A percentile compares a stretch with the other conserved stretches of the same genome.
phyloP scores from a whole-genome alignment of 2,329 filamentous ascomycete species.

The Apiospora marii region DNA sequence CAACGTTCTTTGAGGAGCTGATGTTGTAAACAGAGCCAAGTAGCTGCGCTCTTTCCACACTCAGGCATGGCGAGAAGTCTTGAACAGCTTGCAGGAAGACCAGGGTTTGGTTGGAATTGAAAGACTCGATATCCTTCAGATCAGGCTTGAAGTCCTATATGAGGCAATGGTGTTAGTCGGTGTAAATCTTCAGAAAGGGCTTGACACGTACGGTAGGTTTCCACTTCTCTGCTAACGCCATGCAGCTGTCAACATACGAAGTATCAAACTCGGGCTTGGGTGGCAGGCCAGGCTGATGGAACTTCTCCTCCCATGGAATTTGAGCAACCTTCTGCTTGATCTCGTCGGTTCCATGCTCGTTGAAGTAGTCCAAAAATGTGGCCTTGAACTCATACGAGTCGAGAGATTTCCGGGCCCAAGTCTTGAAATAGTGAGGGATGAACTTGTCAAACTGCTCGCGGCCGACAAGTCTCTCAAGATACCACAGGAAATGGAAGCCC shows the following conservation, averaged over 20 bases:
- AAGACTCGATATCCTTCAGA: slow-evolving; percentile 72
- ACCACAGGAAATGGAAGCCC: slow-evolving; percentile 92
- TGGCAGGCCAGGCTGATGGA: slow-evolving; percentile 88
- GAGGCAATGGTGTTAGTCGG: background rate
- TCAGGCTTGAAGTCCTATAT: slow-evolving; percentile 67
- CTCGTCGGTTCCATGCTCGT: slow-evolving; percentile 66
- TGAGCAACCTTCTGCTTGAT: slow-evolving; percentile 70
- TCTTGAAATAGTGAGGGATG: slow-evolving; percentile 92
- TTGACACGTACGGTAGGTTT: slow-evolving; percentile 59
- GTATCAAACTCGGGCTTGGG: slow-evolving; percentile 93
- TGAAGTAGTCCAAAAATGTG: slow-evolving; percentile 87
- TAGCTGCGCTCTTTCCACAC: slow-evolving; percentile 68
- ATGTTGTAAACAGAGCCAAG: slow-evolving; percentile 82
- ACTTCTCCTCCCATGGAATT: slow-evolving; percentile 90
- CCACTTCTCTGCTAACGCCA: slow-evolving; percentile 84
- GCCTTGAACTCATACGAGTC: slow-evolving; percentile 95
- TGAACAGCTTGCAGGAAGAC: slow-evolving; percentile 88
- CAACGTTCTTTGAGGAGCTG: slow-evolving; percentile 80
- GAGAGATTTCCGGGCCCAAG: slow-evolving; percentile 84
- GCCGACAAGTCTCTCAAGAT: slow-evolving; percentile 85
- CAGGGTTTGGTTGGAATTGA: slow-evolving; percentile 87
- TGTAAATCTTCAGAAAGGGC: background rate
- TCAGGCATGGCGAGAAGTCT: slow-evolving; percentile 69
- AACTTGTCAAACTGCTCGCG: slow-evolving; percentile 92
- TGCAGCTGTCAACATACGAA: slow-evolving; percentile 84